These are phyloP conservation scores for Friedmanniomyces endolithicus DNA, from an alignment of 495 filamentous ascomycete genomes.

Conservation along the genomic window DNA sequence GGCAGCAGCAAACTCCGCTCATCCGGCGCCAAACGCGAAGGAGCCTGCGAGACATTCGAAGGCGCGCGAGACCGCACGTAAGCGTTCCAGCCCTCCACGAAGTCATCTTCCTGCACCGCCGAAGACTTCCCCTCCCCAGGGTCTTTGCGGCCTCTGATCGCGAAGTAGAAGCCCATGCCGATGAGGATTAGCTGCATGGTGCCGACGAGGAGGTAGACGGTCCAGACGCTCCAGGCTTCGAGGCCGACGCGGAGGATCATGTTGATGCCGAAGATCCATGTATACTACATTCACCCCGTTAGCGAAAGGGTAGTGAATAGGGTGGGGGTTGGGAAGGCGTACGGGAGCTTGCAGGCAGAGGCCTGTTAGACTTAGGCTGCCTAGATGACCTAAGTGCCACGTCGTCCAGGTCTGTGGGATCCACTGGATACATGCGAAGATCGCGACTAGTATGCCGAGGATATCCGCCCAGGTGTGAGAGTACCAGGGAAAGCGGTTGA, in stretches of 20 bases:
- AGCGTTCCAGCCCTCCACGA: not conserved
- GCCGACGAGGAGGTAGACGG: not conserved
- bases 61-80: not conserved
- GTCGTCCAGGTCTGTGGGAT: not conserved
- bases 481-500: not conserved
- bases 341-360: not conserved
- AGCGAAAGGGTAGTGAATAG: not conserved
- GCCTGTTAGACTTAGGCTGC: not conserved
- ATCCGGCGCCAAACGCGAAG: not conserved
- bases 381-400: slow-evolving; percentile 1
- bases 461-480: slow-evolving; percentile 1
- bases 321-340: not conserved
- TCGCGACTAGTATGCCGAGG: not conserved
- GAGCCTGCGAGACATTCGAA: not conserved
- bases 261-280: slow-evolving; percentile 1
- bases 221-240: not conserved
- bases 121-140: not conserved
- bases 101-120: not conserved
- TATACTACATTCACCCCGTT: not conserved
- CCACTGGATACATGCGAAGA: not conserved
- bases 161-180: not conserved
- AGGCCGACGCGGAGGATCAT: not conserved
- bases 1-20: slow-evolving; percentile 1
- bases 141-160: not conserved
- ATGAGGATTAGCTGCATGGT: not conserved